These are phyloP conservation scores for Cyphellophora attinorum DNA, from an alignment of 2,329 filamentous ascomycete species.

Conservation along the genomic window DNA sequence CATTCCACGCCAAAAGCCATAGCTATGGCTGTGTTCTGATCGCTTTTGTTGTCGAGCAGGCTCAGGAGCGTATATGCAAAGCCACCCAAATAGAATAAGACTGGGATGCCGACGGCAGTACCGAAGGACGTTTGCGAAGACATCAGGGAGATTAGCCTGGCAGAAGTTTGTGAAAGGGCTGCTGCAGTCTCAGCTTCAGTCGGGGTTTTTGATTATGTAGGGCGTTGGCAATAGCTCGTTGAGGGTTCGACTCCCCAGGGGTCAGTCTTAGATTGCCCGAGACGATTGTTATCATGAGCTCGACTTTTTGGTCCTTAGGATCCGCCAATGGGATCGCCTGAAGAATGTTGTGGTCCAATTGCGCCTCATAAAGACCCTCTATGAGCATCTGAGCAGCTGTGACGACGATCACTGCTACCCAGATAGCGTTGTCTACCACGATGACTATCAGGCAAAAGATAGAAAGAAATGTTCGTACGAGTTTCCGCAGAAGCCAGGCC, in stretches of 20 bases:
- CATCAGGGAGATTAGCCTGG: constrained; percentile 6
- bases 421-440: background rate
- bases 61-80: constrained; percentile 7
- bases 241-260: too few species aligned
- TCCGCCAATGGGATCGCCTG: background rate
- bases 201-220: too few species aligned
- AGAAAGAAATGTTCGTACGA: background rate
- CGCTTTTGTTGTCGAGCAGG: constrained; percentile 4
- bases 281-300: background rate
- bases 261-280: background rate
- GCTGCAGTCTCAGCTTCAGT: background rate
- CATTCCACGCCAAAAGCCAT: constrained; percentile 23
- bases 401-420: background rate
- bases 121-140: constrained; percentile 8
- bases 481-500: background rate
- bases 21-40: constrained; percentile 20
- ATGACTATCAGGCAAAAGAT: background rate
- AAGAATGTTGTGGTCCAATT: background rate
- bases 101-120: constrained; percentile 7
- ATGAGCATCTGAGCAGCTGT: background rate
- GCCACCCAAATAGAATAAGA: constrained; percentile 9
- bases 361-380: background rate
- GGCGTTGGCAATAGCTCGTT: too few species aligned
- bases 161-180: background rate
- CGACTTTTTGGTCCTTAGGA: background rate